A percentile compares a stretch with the other conserved stretches of the same genome.
Conservation (phyloP, 345 rosid genomes). For the Odontarrhena argentea region DNA sequence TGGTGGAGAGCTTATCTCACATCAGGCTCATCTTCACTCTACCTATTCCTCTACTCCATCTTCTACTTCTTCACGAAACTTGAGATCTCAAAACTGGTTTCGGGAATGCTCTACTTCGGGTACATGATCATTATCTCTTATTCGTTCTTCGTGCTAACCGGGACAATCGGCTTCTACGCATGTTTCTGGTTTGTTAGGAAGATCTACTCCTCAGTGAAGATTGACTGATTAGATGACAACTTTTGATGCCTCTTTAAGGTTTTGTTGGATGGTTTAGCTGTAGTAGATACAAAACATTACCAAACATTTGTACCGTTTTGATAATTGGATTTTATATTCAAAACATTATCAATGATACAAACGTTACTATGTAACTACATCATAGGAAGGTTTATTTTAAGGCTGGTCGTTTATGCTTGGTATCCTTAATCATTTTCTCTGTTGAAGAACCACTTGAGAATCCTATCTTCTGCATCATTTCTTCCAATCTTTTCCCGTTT, state of each 20-base stretch:
- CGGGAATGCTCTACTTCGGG: slow-evolving; percentile 84
- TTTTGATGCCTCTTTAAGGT: slow-evolving; percentile 13
- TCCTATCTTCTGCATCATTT: slow-evolving; percentile 81
- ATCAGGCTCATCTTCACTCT: slow-evolving; percentile 86
- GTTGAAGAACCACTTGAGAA: slow-evolving; percentile 63
- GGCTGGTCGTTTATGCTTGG: slow-evolving; percentile 40
- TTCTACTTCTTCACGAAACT: slow-evolving; percentile 94
- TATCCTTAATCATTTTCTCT: slow-evolving; percentile 49
- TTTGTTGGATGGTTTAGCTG: slow-evolving; percentile 23
- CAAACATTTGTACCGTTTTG: slow-evolving; percentile 7
- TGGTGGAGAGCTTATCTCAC: slow-evolving; percentile 97
- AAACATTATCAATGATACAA: slow-evolving; percentile 24
- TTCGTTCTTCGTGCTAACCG: slow-evolving; percentile 86
- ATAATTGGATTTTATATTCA: slow-evolving; percentile 14
- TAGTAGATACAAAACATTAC: slow-evolving; percentile 19
- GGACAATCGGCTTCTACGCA: slow-evolving; percentile 85
- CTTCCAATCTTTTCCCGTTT: slow-evolving; percentile 68
- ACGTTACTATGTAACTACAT: background rate
- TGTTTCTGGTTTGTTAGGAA: slow-evolving; percentile 95
- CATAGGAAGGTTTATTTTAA: slow-evolving; percentile 3
- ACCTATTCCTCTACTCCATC: slow-evolving; percentile 87
- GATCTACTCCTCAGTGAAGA: slow-evolving; percentile 90
- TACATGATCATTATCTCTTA: slow-evolving; percentile 83
- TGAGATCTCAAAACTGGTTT: slow-evolving; percentile 83
- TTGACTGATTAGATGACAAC: slow-evolving; percentile 51